Base-by-base conservation (phyloP, 441 rosid genomes). In the Gossypium trilobum region DNA sequence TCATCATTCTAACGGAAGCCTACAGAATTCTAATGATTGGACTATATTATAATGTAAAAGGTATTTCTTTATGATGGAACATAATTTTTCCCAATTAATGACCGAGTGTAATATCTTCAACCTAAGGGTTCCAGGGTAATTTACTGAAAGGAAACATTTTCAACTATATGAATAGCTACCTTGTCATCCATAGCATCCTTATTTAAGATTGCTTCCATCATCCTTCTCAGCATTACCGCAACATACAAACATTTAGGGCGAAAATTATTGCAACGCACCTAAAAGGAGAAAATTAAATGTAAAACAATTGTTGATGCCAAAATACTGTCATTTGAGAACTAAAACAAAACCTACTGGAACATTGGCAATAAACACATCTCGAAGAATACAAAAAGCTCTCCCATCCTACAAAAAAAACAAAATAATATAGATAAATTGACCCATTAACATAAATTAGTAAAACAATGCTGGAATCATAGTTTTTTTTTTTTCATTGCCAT, bases 121-220 rank as follows among this genome's bases (percentile, higher is more conserved):
- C 64, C 42, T 59, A 59, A 59, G 59, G 59, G 59, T 16, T 59
- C 16, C 9, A 27, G 2, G 7, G 64, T 27, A 59, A 58, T 59
- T 59, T 59, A n/a, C 42, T 2, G 33, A 57, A 31, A 36, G 13
- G 19, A 11, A 64, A 23, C 4, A 4, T 10, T 39, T 17, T 9
- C 59, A 68, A 51, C 22, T 25, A 23, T 29, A 51, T 0, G 71
- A 74, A 29, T 48, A 48, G 60, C 75, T 83, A 92, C 99, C 98
- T 91, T 95, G 84, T 95, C 99, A 89, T 95, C 98, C 91, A 95
- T 82, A 0, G 98, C 88, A 85, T 95, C 99, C 84, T 95, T 95
- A 77, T 92, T 95, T 73, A 92, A 76, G 79, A 92, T 82, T 75
- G 98, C 97, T 78, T 95, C 99, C 89, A 95, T 79, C 87, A 95